Conservation (phyloP, 805 yeast species). For the Candida tammaniensis region DNA sequence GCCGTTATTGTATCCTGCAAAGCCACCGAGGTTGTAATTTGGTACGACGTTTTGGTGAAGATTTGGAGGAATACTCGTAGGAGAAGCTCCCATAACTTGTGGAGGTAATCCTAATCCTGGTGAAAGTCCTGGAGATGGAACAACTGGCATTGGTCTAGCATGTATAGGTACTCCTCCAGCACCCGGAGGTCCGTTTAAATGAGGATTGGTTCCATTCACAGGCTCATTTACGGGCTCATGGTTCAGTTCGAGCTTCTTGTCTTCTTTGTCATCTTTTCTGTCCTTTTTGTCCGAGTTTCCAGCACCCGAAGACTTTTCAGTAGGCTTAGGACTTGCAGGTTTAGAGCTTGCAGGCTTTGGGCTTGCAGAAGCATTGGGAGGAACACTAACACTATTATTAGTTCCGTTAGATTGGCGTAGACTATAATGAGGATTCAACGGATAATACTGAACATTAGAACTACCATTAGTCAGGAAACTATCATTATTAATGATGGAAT, state of each 20-base stretch:
- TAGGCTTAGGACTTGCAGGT: background rate
- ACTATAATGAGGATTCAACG: slow-evolving; percentile 9
- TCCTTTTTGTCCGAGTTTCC: too few relatives aligned
- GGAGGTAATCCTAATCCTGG: background rate
- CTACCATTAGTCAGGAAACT: background rate
- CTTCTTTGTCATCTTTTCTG: too few relatives aligned
- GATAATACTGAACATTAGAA: too few relatives aligned
- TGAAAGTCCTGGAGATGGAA: slow-evolving; percentile 1
- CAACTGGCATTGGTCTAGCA: too few relatives aligned
- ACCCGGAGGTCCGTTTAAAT: too few relatives aligned
- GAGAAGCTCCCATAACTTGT: background rate
- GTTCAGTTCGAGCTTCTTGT: too few relatives aligned
- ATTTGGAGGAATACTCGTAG: background rate
- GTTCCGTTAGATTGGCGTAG: slow-evolving; percentile 4
- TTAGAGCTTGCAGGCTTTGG: background rate
- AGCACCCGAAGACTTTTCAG: background rate
- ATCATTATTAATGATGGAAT: slow-evolving; percentile 9
- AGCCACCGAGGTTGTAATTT: background rate
- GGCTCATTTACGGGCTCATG: too few relatives aligned
- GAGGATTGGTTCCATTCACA: too few relatives aligned
- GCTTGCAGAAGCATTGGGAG: slow-evolving; percentile 1
- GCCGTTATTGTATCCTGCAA: too few relatives aligned
- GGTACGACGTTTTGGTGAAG: background rate
- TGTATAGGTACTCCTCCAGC: too few relatives aligned
- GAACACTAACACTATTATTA: slow-evolving; percentile 6